Evolutionary conservation across 495 filamentous ascomycete species (phyloP), one percentile per base, ranked within the genome.

Genomic region (Penicillium ucsense): DNA sequence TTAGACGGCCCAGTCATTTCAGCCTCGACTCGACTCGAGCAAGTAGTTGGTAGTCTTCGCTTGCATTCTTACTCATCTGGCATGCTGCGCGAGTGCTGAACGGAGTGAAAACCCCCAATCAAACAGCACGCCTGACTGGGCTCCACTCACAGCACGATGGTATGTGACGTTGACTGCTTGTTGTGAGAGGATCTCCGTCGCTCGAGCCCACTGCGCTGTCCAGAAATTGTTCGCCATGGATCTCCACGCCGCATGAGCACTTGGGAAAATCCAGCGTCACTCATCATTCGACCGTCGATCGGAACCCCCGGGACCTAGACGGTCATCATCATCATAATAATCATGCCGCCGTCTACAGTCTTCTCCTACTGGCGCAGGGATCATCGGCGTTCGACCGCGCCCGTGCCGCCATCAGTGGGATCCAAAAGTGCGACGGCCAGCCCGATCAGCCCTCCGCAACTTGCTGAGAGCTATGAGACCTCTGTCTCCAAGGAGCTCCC

Each of bases 301-400:
- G 20, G 20, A 20, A 20, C 20, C 2, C 20, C 20, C 20, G 20
- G 20, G 20, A 20, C 20, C 20, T 20, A 20, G 2, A 36, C 38
- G 41, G 33, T 45, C 41, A 62, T 33, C 20, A 20, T 20, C 20
- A 20, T 20, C 20, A 20, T 20, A 20, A 20, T 20, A 20, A 20
- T 20, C 50, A 73, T 73, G 70, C 60, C 67, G 3, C 62, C 69
- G 3, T 73, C 69, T 12, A 64, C 70, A 31, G 70, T 72, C 39
- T 73, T 73, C 47, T 71, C 70, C n/a, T 74, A 74, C 49, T 72
- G 64, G 70, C 68, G 70, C 42, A 67, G 69, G 52, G 69, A 72
- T 38, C 67, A 69, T 49, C 68, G 68, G 52, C 67, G 67, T 46
- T 67, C 63, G 32, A 65, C 56, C 53, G 63, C 66, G 40, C 59